Conservation (phyloP, 139 green algal species). For the Tetradesmus obliquus region DNA sequence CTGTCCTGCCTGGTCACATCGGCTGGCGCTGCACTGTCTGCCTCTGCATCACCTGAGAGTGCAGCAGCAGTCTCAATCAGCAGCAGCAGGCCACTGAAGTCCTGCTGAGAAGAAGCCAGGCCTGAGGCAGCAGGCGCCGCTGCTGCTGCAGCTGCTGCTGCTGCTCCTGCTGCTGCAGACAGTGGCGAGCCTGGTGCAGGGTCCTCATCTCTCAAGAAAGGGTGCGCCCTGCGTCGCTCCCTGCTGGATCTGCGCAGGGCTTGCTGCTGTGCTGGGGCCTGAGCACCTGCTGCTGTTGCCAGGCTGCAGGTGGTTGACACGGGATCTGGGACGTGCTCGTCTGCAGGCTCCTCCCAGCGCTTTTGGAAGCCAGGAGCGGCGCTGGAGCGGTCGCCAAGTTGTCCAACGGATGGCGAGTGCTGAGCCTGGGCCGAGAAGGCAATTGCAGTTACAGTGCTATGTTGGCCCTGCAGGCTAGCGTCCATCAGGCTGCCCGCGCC, state of each 20-base stretch:
- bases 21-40: neutral
- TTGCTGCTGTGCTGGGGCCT: neutral
- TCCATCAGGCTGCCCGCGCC: neutral
- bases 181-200: neutral
- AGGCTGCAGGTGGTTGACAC: neutral
- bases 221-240: neutral
- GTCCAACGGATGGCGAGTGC: neutral
- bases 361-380: neutral
- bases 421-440: neutral
- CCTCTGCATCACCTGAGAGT: neutral
- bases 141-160: neutral
- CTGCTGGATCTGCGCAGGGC: conserved; percentile 6
- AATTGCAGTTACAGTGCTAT: neutral
- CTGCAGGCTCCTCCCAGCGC: neutral
- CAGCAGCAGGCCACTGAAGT: conserved; percentile 31
- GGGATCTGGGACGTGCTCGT: neutral
- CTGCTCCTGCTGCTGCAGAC: neutral
- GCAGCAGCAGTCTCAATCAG: conserved; percentile 25
- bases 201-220: neutral
- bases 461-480: neutral
- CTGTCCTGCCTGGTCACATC: neutral
- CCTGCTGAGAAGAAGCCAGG: neutral
- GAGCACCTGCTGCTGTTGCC: neutral
- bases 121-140: neutral
- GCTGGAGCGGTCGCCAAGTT: neutral